These are phyloP conservation scores for Saturnispora gosingensis DNA, from an alignment of 805 yeast genomes.

Conservation along the genomic window DNA sequence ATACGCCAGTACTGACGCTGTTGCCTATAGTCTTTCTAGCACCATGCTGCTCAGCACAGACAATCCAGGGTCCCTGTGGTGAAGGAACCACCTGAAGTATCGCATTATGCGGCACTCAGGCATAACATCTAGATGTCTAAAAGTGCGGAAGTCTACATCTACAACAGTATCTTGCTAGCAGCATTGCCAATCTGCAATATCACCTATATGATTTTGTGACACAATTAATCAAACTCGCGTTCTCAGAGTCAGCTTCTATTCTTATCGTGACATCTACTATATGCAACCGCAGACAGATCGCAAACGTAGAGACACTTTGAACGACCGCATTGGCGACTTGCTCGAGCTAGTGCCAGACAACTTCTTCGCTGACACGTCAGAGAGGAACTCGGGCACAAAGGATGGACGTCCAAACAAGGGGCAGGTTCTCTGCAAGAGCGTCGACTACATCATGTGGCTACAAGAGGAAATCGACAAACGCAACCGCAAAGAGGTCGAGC, in stretches of 20 bases:
- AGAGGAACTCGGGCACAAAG: conserved; percentile 56
- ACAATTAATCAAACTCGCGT: background rate
- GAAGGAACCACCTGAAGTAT: no score
- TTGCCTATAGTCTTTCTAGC: no score
- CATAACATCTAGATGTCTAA: no score
- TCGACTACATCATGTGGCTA: conserved; percentile 56
- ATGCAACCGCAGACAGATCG: conserved; percentile 25
- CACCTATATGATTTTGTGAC: background rate
- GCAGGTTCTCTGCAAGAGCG: conserved; percentile 65
- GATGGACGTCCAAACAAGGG: conserved; percentile 85
- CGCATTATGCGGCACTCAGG: no score
- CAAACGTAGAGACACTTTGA: conserved; percentile 47
- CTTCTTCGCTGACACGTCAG: conserved; percentile 33
- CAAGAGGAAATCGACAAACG: conserved; percentile 70
- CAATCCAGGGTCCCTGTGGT: no score
- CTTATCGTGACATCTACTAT: background rate
- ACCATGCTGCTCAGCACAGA: no score
- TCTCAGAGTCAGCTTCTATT: background rate
- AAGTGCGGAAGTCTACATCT: background rate
- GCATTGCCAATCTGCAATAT: no score
- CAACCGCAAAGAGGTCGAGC: conserved; percentile 71
- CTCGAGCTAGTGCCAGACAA: conserved; percentile 26
- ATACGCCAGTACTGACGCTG: no score
- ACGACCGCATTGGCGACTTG: conserved; percentile 46
- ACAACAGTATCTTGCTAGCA: no score